Evolutionary conservation across 2,329 filamentous ascomycete genomes (phyloP), one percentile per base, ranked within the genome.

Genomic region (Anthostomella pinea): DNA sequence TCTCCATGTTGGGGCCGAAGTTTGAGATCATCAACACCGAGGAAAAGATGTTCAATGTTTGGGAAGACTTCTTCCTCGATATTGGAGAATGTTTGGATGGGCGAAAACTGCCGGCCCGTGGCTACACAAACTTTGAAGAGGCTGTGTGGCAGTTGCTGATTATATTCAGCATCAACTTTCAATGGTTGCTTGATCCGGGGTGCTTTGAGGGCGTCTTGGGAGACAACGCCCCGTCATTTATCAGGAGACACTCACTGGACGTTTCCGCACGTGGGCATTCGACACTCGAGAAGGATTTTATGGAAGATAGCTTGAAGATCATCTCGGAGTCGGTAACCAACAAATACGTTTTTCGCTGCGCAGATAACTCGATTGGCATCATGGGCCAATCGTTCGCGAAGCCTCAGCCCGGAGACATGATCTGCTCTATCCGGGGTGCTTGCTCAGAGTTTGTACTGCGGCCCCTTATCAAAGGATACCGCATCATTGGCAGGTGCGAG

Each of bases 401-500:
- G 15, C 43, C 43, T 2, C 5, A 18, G 4, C 10, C 20, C 13
- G 30, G 23, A 7, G 43, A 45, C 18, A n/a, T 34, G 9, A 25
- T 45, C 22, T 42, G 35, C 27, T 35, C 39, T 8, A 39, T 45
- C 1, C 42, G 30, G 6, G 43, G 43, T 5, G 37, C 30, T 14
- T 39, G 31, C 9, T 32, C 25, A 10, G 39, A 42, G 13, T 37
- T 42, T 26, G 27, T 45, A 16, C 18, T 45, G 5, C 5, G 39
- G 9, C 20, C n/a, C 4, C 8, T 14, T 9, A n/a, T 7, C 7
- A 30, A 36, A 25, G 39, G 36, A 5, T 42, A 39, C 11, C 19
- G 23, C 7, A 28, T 45, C n/a, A 17, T 45, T 14, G 43, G 43
- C 8, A 22, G 14, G 11, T 39, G 43, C 13, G 25, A 33, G 17